Conservation (phyloP, 73 alveolate species). For the Paramecium primaurelia region DNA sequence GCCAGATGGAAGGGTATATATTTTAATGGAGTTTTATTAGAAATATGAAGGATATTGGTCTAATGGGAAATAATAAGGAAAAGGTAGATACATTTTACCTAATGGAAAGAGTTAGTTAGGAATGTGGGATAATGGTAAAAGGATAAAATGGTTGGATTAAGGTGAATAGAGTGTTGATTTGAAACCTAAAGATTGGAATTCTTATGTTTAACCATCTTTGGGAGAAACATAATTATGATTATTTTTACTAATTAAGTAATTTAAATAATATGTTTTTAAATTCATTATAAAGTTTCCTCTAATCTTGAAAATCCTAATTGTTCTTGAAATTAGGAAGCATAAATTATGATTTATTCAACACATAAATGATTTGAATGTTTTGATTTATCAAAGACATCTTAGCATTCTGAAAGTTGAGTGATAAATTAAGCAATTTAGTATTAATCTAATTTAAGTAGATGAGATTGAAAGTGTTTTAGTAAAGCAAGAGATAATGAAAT, state of each 20-base stretch:
- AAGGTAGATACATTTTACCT: slow-evolving; percentile 42
- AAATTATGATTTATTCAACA: neutral
- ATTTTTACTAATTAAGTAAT: neutral
- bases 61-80: slow-evolving; percentile 62
- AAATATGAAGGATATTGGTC: slow-evolving; percentile 57
- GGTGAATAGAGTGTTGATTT: neutral
- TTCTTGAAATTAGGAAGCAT: neutral
- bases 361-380: neutral
- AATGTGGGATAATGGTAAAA: slow-evolving; percentile 61
- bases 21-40: slow-evolving; percentile 45
- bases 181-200: neutral
- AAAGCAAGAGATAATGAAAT: neutral
- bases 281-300: neutral
- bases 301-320: neutral
- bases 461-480: neutral
- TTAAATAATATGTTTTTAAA: neutral
- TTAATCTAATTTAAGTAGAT: neutral
- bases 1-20: slow-evolving; percentile 78
- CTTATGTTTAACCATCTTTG: neutral
- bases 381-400: neutral
- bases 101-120: slow-evolving; percentile 56
- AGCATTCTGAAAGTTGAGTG: neutral
- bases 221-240: neutral
- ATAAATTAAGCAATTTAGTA: neutral
- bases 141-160: slow-evolving; percentile 59